These are phyloP conservation scores for Moricandia moricandioides DNA, from an alignment of 345 rosid genomes.

Conservation along the genomic window DNA sequence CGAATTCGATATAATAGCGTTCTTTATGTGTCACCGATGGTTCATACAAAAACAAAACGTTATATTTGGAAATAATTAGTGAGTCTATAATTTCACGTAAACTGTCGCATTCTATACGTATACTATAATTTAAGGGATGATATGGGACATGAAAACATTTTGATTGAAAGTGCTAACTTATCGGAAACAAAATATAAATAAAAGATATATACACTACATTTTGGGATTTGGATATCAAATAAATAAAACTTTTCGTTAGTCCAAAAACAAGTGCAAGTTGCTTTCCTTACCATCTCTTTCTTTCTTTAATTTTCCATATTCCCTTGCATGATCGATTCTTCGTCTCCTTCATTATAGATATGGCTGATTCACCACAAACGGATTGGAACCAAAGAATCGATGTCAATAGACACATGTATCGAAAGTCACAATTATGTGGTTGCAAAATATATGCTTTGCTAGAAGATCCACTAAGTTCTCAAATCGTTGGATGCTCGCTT, in stretches of 20 bases:
- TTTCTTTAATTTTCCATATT: slow-evolving; percentile 15
- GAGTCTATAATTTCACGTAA: neutral
- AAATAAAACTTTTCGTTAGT: neutral
- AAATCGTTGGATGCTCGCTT: slow-evolving; percentile 1
- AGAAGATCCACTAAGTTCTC: slow-evolving; percentile 11
- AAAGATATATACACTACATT: slow-evolving; percentile 10
- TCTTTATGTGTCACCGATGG: neutral
- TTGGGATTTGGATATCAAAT: slow-evolving; percentile 33
- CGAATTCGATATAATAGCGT: neutral
- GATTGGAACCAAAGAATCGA: slow-evolving; percentile 16
- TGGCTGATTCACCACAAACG: slow-evolving; percentile 16
- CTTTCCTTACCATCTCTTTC: slow-evolving; percentile 15
- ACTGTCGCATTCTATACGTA: neutral
- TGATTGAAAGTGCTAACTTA: neutral
- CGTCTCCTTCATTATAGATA: slow-evolving; percentile 16
- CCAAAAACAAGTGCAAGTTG: slow-evolving; percentile 30
- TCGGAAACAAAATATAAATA: neutral
- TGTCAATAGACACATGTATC: slow-evolving; percentile 1
- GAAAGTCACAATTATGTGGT: slow-evolving; percentile 18
- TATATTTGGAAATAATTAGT: neutral
- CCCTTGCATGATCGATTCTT: slow-evolving; percentile 5
- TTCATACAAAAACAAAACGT: neutral
- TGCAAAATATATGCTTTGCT: slow-evolving; percentile 19
- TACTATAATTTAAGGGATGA: neutral
- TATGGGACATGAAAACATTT: neutral